These are phyloP conservation scores for Eutrema salsugineum DNA, from an alignment of 441 rosid genomes.

Conservation along the genomic window DNA sequence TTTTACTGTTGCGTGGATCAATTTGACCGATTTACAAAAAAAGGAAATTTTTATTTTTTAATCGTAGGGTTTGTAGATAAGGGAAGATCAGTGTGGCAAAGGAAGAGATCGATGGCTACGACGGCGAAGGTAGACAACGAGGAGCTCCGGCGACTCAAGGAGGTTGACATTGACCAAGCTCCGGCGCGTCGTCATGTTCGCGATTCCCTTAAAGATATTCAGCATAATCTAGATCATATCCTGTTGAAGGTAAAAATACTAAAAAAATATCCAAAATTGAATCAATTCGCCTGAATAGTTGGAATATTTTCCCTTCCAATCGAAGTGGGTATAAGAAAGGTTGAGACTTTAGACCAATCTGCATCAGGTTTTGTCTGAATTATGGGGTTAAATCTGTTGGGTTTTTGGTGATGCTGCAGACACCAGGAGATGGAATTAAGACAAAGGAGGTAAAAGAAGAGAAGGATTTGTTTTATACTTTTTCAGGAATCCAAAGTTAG, in stretches of 20 bases:
- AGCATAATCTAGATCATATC: constrained; percentile 73
- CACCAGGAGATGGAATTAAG: constrained; percentile 55
- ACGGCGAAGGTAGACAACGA: constrained; percentile 35
- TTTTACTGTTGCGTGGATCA: background rate
- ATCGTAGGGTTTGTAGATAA: constrained; percentile 24
- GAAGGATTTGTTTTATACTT: background rate
- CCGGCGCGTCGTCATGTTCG: constrained; percentile 71
- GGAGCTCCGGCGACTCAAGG: constrained; percentile 54
- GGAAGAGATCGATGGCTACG: constrained; percentile 38
- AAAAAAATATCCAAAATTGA: background rate
- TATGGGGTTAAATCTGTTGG: background rate
- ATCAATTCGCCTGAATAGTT: background rate
- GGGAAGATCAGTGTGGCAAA: constrained; percentile 26
- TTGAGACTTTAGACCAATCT: background rate
- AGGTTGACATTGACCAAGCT: constrained; percentile 68
- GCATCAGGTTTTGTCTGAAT: constrained; percentile 3
- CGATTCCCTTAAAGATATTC: constrained; percentile 74
- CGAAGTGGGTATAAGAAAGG: constrained; percentile 14
- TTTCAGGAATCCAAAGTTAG: constrained; percentile 1
- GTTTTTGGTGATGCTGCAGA: constrained; percentile 44
- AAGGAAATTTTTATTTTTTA: background rate
- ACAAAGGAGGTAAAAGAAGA: constrained; percentile 57
- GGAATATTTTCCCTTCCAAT: background rate
- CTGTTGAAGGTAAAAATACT: constrained; percentile 71
- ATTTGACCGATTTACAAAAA: background rate